phyloP scores from a whole-genome alignment of 164 flowering plant genomes.

The Piper betle region DNA sequence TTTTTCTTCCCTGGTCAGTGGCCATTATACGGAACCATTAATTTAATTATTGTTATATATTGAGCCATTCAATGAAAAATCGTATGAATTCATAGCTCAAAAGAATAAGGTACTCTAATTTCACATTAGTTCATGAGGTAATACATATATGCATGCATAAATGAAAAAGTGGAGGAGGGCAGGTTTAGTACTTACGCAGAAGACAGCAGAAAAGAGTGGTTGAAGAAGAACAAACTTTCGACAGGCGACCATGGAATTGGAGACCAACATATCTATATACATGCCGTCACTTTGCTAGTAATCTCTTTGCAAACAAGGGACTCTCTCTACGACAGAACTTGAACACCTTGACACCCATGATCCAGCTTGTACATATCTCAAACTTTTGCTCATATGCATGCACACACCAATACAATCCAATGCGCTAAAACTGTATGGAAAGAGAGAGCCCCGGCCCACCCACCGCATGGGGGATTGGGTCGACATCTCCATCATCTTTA shows the following conservation, averaged over 20 bases:
- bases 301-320: too few relatives aligned
- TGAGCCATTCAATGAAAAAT: too few relatives aligned
- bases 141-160: too few relatives aligned
- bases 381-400: background rate
- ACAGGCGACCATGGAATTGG: background rate
- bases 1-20: too few relatives aligned
- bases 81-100: too few relatives aligned
- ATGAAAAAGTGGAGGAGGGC: background rate
- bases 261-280: background rate
- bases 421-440: background rate
- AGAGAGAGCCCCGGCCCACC: background rate
- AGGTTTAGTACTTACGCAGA: background rate
- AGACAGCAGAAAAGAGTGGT: background rate
- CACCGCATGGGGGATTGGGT: background rate
- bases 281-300: background rate
- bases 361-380: conserved; percentile 1
- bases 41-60: too few relatives aligned
- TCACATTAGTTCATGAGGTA: too few relatives aligned
- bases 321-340: background rate
- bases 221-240: background rate
- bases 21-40: too few relatives aligned
- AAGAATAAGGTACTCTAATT: too few relatives aligned
- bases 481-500: conserved; percentile 6
- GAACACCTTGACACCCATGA: conserved; percentile 6
- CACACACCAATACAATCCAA: background rate